phyloP scores from a whole-genome alignment of 805 yeast species.

The Myxozyma udenii region DNA sequence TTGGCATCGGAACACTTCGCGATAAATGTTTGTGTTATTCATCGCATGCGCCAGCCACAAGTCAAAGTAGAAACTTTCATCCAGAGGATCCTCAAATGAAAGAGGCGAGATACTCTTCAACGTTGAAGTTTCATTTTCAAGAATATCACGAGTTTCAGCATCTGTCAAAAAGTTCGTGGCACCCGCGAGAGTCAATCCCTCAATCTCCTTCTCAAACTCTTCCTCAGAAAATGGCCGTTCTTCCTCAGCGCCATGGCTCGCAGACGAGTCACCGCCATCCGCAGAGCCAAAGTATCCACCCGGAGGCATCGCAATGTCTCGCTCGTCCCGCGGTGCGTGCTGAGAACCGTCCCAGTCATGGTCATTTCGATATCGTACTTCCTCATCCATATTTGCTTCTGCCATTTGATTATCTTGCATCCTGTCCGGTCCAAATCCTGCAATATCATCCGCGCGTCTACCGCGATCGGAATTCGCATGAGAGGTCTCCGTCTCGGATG shows the following conservation, averaged over 20 bases:
- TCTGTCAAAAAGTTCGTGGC: slow-evolving; percentile 16
- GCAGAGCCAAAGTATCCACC: slow-evolving; percentile 1
- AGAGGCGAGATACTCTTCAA: slow-evolving; percentile 76
- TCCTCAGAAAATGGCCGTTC: neutral
- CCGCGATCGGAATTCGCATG: neutral
- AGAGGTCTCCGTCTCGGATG: neutral
- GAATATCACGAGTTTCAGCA: slow-evolving; percentile 44
- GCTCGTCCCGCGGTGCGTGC: slow-evolving; percentile 3
- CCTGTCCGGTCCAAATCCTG: slow-evolving; percentile 21
- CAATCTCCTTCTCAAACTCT: neutral
- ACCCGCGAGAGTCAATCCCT: slow-evolving; percentile 15
- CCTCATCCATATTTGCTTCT: slow-evolving; percentile 12
- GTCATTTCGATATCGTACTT: neutral
- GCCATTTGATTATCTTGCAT: slow-evolving; percentile 20
- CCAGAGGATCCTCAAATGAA: slow-evolving; percentile 80
- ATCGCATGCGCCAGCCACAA: slow-evolving; percentile 80
- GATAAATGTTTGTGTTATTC: slow-evolving; percentile 74
- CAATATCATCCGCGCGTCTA: slow-evolving; percentile 14
- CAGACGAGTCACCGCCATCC: neutral
- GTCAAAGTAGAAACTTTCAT: slow-evolving; percentile 77
- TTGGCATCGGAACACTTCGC: slow-evolving; percentile 86
- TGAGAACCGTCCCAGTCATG: neutral
- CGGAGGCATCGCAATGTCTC: slow-evolving; percentile 18
- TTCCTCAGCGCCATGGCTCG: neutral
- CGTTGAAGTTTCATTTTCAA: slow-evolving; percentile 44